Percentiles rank a stretch among this genome's conserved stretches.
phyloP scores from a whole-genome alignment of 495 filamentous ascomycete genomes.

The Penicillium coprophilum region DNA sequence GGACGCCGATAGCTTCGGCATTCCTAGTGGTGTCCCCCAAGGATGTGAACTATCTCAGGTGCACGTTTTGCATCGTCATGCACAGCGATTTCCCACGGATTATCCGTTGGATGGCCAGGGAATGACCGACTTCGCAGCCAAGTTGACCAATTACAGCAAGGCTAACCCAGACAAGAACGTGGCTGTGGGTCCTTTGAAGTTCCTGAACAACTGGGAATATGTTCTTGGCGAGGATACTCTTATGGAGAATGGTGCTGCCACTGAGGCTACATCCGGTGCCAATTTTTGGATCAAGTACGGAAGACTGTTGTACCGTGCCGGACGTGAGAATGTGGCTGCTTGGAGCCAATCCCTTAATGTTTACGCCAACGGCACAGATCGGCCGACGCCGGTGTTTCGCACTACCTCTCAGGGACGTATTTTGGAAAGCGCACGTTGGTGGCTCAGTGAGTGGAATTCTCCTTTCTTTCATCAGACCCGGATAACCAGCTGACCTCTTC shows the following conservation, averaged over 20 bases:
- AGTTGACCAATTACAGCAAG: slow-evolving; percentile 46
- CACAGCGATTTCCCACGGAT: slow-evolving; percentile 48
- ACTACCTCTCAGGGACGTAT: slow-evolving; percentile 53
- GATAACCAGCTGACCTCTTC: slow-evolving; percentile 7
- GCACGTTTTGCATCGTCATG: slow-evolving; percentile 52
- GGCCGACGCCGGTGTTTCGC: slow-evolving; percentile 47
- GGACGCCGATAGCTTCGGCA: slow-evolving; percentile 41
- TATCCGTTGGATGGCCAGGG: slow-evolving; percentile 44
- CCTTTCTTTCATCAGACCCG: neutral
- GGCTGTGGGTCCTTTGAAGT: slow-evolving; percentile 47
- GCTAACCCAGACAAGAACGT: slow-evolving; percentile 28
- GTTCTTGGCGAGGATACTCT: slow-evolving; percentile 42
- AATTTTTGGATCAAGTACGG: slow-evolving; percentile 55
- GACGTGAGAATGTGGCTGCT: slow-evolving; percentile 34
- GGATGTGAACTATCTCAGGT: slow-evolving; percentile 55
- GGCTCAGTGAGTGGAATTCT: slow-evolving; percentile 33
- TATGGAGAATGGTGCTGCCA: slow-evolving; percentile 48
- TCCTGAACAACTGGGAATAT: slow-evolving; percentile 52
- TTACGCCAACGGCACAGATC: slow-evolving; percentile 44
- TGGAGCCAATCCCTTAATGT: slow-evolving; percentile 46
- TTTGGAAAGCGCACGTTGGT: slow-evolving; percentile 47
- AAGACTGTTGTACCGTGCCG: slow-evolving; percentile 47
- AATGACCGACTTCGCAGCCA: slow-evolving; percentile 46
- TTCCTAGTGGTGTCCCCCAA: slow-evolving; percentile 48
- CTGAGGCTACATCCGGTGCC: slow-evolving; percentile 51